Base-by-base conservation (phyloP, 2,329 filamentous ascomycete species). In the Chrysoporthe puriensis region DNA sequence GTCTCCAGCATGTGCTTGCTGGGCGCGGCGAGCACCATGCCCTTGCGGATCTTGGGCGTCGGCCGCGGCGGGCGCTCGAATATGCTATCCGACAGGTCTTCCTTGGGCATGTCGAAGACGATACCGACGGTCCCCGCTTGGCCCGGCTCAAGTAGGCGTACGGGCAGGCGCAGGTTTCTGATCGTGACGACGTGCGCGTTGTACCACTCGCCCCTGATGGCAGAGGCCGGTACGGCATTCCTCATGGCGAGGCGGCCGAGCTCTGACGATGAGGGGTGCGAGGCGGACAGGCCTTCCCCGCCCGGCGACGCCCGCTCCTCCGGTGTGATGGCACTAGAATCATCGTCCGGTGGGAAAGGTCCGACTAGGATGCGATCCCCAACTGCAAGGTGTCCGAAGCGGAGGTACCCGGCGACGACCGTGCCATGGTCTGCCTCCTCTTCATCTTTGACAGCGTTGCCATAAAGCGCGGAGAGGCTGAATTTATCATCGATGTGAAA, bases 401-500 rank as follows among this genome's bases (percentile, higher is more conserved):
- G 89, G 14, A 97, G 83, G 71, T 96, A 88, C 0, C 95, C 95
- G 54, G 93, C 94, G 6, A 97, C 85, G 16, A 99, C 92, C n/a
- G 88, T 85, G 8, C 90, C 90, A 26, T 82, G 79, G 63, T 86
- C 83, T 46, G 79, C 77, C 58, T 82, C 75, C 6, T 78, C 77
- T 40, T 78, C 73, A 67, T 81, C 75, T 66, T 82, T 77, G 44
- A 76, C 77, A 2, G 81, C 77, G 18, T 78, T 76, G n/a, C 86
- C 82, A 70, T 88, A 89, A 1, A 88, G 87, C 0, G 86, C 85
- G 1, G 90, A 87, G 16, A 94, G 86, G 67, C 87, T 91, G 77
- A 97, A 98, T 1, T 94, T 89, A 73, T 97, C 95, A 75, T 98
- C 95, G 34, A 98, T 87, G 74, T 97, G 92, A 74, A 98, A 98